Conservation (phyloP, 108 stramenopile species). For the Discostella pseudostelligera region DNA sequence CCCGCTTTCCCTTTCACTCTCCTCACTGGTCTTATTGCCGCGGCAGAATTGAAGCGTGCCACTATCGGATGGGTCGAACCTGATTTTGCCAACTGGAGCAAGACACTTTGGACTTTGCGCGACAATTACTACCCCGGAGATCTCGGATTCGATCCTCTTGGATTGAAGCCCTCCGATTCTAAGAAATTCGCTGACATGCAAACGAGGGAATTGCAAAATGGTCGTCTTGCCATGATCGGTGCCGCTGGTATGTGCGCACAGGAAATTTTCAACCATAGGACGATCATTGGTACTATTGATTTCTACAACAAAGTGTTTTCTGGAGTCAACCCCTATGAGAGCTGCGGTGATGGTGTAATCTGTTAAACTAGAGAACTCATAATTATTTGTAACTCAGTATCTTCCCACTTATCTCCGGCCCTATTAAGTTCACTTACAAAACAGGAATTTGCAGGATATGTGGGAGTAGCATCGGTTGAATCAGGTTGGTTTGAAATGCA, state of each 20-base stretch:
- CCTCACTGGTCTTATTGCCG: conserved; percentile 51
- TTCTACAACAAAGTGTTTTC: conserved; percentile 55
- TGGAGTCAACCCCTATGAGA: conserved; percentile 54
- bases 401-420: too few species aligned
- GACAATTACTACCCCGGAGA: conserved; percentile 85
- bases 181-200: conserved; percentile 63
- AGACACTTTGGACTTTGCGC: conserved; percentile 53
- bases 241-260: conserved; percentile 72
- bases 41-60: conserved; percentile 64
- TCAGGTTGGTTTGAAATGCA: too few species aligned
- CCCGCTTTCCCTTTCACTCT: conserved; percentile 42
- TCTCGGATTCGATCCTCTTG: conserved; percentile 85
- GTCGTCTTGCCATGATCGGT: conserved; percentile 85
- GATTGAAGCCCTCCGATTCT: conserved; percentile 69
- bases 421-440: too few species aligned
- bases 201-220: conserved; percentile 86
- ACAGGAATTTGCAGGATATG: too few species aligned
- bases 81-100: conserved; percentile 34
- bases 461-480: too few species aligned
- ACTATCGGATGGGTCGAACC: conserved; percentile 76
- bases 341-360: conserved; percentile 37
- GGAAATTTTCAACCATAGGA: conserved; percentile 79
- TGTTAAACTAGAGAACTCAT: neutral
- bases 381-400: too few species aligned
- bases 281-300: conserved; percentile 57